Percentiles rank a stretch among this genome's conserved stretches.
These are phyloP conservation scores for Epichloe amarillans DNA, from an alignment of 2,329 filamentous ascomycete species.

Conservation along the genomic window DNA sequence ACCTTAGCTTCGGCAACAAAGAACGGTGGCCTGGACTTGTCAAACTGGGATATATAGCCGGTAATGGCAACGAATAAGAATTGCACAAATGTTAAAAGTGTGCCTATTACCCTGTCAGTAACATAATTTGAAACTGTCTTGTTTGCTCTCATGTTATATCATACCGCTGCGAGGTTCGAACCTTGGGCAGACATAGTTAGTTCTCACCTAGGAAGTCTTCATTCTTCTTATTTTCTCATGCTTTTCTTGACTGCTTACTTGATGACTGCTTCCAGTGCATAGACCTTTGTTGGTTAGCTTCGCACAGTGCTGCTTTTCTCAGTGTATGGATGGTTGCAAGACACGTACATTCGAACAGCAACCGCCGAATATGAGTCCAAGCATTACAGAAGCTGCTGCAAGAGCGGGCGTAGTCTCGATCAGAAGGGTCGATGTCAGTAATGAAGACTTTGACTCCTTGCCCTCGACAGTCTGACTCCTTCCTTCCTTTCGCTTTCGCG, in stretches of 20 bases:
- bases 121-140: not conserved
- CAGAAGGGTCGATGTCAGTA: not conserved
- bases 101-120: conserved; percentile 36
- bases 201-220: not conserved
- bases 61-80: conserved; percentile 72
- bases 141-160: conserved; percentile 5
- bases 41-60: conserved; percentile 65
- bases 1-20: conserved; percentile 68
- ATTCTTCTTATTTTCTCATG: not conserved
- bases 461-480: not conserved
- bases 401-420: conserved; percentile 12
- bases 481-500: conserved; percentile 1
- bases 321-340: not conserved
- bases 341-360: conserved; percentile 76
- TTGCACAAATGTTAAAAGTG: conserved; percentile 78
- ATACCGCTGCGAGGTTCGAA: conserved; percentile 73
- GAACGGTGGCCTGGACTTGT: conserved; percentile 50
- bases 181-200: conserved; percentile 28
- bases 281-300: conserved; percentile 49
- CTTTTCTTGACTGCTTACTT: conserved; percentile 46
- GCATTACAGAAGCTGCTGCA: conserved; percentile 52
- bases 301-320: not conserved
- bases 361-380: conserved; percentile 83
- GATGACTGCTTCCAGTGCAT: conserved; percentile 86
- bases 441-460: not conserved